Evolutionary conservation across 305 asterid species (phyloP).

Genomic region (Nicotiana rustica): DNA sequence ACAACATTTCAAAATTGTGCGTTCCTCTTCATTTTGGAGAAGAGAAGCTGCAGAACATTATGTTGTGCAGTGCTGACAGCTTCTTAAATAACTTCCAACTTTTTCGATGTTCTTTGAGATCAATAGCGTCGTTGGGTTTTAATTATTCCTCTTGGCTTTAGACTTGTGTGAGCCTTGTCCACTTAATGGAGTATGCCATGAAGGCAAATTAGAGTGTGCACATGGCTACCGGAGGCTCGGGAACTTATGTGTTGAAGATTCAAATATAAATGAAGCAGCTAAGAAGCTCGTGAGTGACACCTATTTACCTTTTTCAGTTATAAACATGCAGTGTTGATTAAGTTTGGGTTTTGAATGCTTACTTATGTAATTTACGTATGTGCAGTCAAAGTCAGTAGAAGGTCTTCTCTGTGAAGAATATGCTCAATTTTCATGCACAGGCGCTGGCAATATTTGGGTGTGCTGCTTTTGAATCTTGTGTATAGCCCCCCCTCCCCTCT

Average conservation of each 20-base stretch:
- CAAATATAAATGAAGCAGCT: slow-evolving; percentile 66
- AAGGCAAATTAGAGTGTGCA: slow-evolving; percentile 76
- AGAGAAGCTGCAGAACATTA: neutral
- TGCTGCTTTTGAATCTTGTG: slow-evolving; percentile 44
- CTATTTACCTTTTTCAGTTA: slow-evolving; percentile 28
- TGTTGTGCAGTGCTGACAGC: neutral
- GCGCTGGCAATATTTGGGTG: slow-evolving; percentile 80
- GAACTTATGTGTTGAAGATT: slow-evolving; percentile 74
- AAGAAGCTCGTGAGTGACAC: slow-evolving; percentile 60
- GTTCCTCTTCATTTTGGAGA: neutral
- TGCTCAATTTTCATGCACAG: slow-evolving; percentile 73
- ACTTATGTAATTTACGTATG: slow-evolving; percentile 38
- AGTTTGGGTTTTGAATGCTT: slow-evolving; percentile 34
- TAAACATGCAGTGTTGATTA: slow-evolving; percentile 1
- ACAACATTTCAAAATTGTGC: neutral
- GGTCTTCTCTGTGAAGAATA: slow-evolving; percentile 63
- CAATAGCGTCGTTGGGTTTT: slow-evolving; percentile 3
- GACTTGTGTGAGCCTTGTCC: slow-evolving; percentile 87
- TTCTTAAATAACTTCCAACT: neutral
- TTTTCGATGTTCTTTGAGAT: slow-evolving; percentile 7
- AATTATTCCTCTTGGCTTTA: slow-evolving; percentile 44
- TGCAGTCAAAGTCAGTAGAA: slow-evolving; percentile 81
- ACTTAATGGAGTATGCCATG: slow-evolving; percentile 69
- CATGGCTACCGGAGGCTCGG: slow-evolving; percentile 67
- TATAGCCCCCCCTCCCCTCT: neutral